These are phyloP conservation scores for Acanthamoeba quina DNA, from an alignment of 208 protist genomes.

Conservation along the genomic window DNA sequence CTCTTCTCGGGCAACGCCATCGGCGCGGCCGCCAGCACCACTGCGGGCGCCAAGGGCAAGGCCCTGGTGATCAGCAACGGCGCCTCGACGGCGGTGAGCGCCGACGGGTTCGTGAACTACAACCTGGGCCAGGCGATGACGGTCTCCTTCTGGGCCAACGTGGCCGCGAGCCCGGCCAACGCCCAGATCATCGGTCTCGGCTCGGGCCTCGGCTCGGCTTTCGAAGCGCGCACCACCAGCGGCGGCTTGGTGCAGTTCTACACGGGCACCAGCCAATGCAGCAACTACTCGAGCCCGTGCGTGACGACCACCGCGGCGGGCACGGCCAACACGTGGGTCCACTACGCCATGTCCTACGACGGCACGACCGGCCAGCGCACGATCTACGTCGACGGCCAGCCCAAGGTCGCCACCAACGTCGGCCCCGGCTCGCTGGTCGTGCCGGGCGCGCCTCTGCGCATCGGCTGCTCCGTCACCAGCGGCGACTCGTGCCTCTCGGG, in stretches of 20 bases:
- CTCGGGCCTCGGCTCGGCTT: neutral
- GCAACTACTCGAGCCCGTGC: slow-evolving; percentile 16
- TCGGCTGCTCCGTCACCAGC: slow-evolving; percentile 54
- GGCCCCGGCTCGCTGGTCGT: slow-evolving; percentile 28
- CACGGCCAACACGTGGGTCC: neutral
- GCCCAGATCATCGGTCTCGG: slow-evolving; percentile 65
- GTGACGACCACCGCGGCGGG: neutral
- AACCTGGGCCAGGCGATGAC: slow-evolving; percentile 8
- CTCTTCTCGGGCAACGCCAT: slow-evolving; percentile 50
- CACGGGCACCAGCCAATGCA: slow-evolving; percentile 50
- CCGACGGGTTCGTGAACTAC: slow-evolving; percentile 68
- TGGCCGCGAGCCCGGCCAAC: neutral
- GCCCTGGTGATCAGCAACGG: neutral
- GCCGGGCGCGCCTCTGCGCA: slow-evolving; percentile 47
- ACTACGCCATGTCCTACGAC: slow-evolving; percentile 68
- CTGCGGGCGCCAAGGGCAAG: neutral
- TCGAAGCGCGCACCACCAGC: slow-evolving; percentile 58
- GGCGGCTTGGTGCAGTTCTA: slow-evolving; percentile 19
- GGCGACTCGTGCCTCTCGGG: slow-evolving; percentile 34
- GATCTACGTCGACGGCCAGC: slow-evolving; percentile 59
- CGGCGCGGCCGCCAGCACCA: neutral
- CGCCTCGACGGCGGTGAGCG: neutral
- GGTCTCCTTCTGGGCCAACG: slow-evolving; percentile 60
- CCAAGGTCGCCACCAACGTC: neutral
- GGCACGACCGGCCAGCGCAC: neutral